Conservation (phyloP, 1,139 yeast genomes). For the Pichia sp. region DNA sequence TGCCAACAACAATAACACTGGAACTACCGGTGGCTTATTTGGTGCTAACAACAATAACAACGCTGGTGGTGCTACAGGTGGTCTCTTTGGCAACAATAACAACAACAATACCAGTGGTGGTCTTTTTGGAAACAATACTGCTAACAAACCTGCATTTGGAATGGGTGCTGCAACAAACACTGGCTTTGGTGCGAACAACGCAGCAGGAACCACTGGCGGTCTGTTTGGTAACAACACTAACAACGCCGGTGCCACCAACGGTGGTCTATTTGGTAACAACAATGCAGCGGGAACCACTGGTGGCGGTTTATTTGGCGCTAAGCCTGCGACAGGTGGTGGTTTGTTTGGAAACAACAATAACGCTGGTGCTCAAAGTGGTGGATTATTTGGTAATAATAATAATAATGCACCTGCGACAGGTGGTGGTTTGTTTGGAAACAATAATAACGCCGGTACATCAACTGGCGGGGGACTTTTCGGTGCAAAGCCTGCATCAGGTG, state of each 20-base stretch:
- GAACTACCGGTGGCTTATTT: conserved; percentile 12
- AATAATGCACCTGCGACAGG: conserved; percentile 30
- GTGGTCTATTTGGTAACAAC: conserved; percentile 35
- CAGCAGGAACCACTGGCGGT: conserved; percentile 10
- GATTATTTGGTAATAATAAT: conserved; percentile 6
- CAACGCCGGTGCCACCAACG: conserved; percentile 24
- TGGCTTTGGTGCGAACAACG: not conserved
- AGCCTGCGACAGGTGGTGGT: conserved; percentile 11
- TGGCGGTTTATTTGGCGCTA: conserved; percentile 30
- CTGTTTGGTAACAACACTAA: conserved; percentile 26
- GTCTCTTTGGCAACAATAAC: conserved; percentile 24
- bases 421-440: conserved; percentile 26
- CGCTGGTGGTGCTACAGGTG: conserved; percentile 6
- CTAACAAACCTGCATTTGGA: conserved; percentile 27
- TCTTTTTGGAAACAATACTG: conserved; percentile 24
- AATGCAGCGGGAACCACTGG: conserved; percentile 8
- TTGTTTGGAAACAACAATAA: conserved; percentile 8
- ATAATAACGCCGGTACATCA: conserved; percentile 3
- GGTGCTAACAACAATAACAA: conserved; percentile 17
- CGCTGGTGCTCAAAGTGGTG: conserved; percentile 16
- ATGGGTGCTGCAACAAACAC: not conserved
- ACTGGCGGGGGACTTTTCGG: conserved; percentile 29
- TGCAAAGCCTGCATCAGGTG: conserved; percentile 8
- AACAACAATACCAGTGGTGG: conserved; percentile 20
- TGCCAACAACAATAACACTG: conserved; percentile 16